Percentiles rank a stretch among this genome's conserved stretches.
These are phyloP conservation scores for Magnusiomyces paraingens DNA, from an alignment of 1,139 yeast species.

Conservation along the genomic window DNA sequence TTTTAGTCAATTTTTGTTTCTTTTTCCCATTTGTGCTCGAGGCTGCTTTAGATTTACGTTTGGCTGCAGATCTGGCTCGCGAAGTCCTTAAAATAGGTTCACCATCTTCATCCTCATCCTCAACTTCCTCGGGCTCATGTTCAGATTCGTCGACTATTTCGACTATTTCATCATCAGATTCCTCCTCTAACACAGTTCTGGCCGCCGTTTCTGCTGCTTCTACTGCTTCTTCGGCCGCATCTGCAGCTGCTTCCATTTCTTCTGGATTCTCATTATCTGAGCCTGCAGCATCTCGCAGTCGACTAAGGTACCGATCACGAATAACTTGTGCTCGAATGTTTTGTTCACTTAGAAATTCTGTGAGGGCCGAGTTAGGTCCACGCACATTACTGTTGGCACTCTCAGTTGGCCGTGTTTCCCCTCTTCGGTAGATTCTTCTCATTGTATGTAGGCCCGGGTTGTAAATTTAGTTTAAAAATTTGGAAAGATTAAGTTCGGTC, in stretches of 20 bases:
- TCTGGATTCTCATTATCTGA: conserved; percentile 15
- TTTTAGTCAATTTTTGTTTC: not conserved
- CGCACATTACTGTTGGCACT: conserved; percentile 19
- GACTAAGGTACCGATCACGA: conserved; percentile 48
- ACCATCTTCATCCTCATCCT: conserved; percentile 3
- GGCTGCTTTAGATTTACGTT: conserved; percentile 1
- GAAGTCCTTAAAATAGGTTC: not conserved
- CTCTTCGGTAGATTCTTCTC: conserved; percentile 3
- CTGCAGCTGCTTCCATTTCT: conserved; percentile 18
- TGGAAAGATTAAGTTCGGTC: too few relatives aligned
- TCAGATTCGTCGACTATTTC: not conserved
- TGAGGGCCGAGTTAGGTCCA: conserved; percentile 38
- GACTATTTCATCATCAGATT: not conserved
- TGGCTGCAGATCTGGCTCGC: not conserved
- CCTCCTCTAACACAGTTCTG: conserved; percentile 14
- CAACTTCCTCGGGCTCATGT: not conserved
- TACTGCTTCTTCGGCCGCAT: conserved; percentile 16
- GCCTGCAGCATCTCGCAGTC: conserved; percentile 26
- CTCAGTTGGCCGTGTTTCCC: conserved; percentile 3
- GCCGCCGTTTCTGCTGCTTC: conserved; percentile 12
- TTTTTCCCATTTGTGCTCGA: conserved; percentile 1
- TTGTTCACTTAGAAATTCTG: conserved; percentile 48
- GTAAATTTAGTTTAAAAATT: too few relatives aligned
- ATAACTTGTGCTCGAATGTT: conserved; percentile 61
- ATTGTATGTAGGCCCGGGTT: not conserved